These are phyloP conservation scores for Fusarium concolor DNA, from an alignment of 2,329 filamentous ascomycete genomes.

Conservation along the genomic window DNA sequence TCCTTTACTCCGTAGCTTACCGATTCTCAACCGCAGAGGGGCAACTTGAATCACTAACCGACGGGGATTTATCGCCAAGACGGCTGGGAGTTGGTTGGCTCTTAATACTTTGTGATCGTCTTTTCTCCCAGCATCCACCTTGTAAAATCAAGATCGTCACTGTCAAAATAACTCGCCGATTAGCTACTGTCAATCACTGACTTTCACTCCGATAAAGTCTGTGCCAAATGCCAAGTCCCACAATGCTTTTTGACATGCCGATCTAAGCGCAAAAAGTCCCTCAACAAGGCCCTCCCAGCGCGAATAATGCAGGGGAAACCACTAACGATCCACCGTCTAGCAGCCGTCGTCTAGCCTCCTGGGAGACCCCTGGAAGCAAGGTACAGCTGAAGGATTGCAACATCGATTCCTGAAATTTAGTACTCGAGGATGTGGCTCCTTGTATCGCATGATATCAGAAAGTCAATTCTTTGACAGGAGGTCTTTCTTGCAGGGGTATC, in stretches of 20 bases:
- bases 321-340: conserved; percentile 4
- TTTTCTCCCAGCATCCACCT: not conserved
- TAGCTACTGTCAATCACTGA: not conserved
- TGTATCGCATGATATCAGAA: not conserved
- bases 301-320: not conserved
- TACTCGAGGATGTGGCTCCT: not conserved
- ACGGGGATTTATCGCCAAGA: no score
- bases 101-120: not conserved
- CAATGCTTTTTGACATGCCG: conserved; percentile 4
- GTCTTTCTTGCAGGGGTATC: not conserved
- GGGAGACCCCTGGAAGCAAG: no score
- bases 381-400: not conserved
- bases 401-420: not conserved
- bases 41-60: no score
- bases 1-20: no score
- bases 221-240: not conserved
- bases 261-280: conserved; percentile 1
- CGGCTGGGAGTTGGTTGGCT: not conserved
- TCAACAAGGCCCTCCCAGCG: not conserved
- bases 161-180: not conserved
- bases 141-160: not conserved
- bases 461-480: not conserved
- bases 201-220: not conserved
- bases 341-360: not conserved
- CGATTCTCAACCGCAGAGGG: not conserved